These are phyloP conservation scores for Phylloporus rhodoxanthus DNA, from an alignment of 768 basidiomycete species.

Conservation along the genomic window DNA sequence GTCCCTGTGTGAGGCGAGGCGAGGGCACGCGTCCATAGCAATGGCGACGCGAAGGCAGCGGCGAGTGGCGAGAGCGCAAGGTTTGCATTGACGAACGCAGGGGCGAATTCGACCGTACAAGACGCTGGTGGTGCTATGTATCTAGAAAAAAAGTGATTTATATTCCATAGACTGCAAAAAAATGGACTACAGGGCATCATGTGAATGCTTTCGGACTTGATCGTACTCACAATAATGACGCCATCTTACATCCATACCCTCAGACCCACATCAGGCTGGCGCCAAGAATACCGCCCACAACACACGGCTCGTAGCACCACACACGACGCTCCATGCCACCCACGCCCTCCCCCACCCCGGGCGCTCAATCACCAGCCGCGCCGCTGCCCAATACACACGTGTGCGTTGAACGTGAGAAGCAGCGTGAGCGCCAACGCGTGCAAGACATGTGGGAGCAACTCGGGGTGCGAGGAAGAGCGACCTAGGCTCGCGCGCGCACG, in stretches of 20 bases:
- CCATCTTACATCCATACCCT: too few species aligned
- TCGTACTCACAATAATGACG: too few species aligned
- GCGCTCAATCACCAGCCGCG: constrained; percentile 51
- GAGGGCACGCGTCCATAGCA: too few species aligned
- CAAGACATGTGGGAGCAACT: constrained; percentile 65
- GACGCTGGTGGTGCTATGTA: constrained; percentile 51
- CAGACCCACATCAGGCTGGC: constrained; percentile 56
- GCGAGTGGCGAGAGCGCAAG: too few species aligned
- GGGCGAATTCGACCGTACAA: constrained; percentile 77
- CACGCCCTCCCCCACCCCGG: constrained; percentile 52
- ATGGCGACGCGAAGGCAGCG: too few species aligned
- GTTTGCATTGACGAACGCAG: constrained; percentile 70
- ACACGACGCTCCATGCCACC: constrained; percentile 73
- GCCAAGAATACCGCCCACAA: constrained; percentile 86
- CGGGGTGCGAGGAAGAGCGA: constrained; percentile 35
- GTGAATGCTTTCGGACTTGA: too few species aligned
- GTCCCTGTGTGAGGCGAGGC: too few species aligned
- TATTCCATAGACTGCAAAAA: too few species aligned
- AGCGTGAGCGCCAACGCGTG: constrained; percentile 60
- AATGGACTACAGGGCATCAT: too few species aligned
- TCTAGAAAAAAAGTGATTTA: constrained; percentile 37
- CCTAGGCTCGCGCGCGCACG: neutral
- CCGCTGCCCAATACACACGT: constrained; percentile 87
- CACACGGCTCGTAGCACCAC: constrained; percentile 64
- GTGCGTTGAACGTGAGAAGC: constrained; percentile 70